Conservation (phyloP, 2,329 filamentous ascomycete species). For the Aspergillus piperis region DNA sequence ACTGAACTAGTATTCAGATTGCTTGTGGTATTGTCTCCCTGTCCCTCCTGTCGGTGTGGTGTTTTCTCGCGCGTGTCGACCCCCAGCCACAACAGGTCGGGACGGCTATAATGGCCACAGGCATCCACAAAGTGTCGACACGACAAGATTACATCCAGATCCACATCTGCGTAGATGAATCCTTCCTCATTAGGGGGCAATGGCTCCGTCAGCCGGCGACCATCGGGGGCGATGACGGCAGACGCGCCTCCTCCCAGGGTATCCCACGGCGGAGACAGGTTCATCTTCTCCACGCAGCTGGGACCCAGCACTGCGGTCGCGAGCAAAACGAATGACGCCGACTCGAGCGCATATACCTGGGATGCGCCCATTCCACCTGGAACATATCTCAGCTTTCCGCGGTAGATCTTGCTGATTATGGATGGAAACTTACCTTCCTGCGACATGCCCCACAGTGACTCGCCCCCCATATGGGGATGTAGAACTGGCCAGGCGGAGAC, state of each 20-base stretch:
- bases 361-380: background rate
- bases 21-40: too few relatives aligned
- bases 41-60: background rate
- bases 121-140: background rate
- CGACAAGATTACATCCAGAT: background rate
- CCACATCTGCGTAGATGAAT: background rate
- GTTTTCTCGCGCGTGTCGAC: background rate
- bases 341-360: background rate
- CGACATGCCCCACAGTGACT: background rate
- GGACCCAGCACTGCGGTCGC: background rate
- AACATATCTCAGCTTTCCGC: background rate
- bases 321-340: background rate
- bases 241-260: slow-evolving; percentile 1
- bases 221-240: background rate
- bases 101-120: background rate
- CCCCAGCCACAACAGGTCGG: slow-evolving; percentile 1
- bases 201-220: background rate
- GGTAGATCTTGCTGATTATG: background rate
- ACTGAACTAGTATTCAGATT: background rate
- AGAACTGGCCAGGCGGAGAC: slow-evolving; percentile 1
- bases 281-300: background rate
- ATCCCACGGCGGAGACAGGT: background rate
- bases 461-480: background rate
- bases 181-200: background rate
- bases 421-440: background rate